Conservation (phyloP, 495 filamentous ascomycete genomes). For the Stereocaulon alpinum region DNA sequence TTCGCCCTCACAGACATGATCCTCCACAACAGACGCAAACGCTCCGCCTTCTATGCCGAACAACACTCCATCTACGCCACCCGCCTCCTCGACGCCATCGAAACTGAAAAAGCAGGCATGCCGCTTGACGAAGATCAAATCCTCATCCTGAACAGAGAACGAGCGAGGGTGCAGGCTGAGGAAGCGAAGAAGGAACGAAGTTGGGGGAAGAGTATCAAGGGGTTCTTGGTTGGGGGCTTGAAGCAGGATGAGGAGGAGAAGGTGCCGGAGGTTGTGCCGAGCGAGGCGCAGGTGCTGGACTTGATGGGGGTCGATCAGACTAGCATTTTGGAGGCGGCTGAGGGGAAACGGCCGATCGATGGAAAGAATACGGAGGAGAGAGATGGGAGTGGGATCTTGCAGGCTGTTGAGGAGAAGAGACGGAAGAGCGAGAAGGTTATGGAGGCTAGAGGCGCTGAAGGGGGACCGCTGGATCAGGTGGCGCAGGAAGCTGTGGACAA, state of each 20-base stretch:
- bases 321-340: conserved; percentile 1
- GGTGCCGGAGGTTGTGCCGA: conserved; percentile 26
- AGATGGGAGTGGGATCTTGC: neutral
- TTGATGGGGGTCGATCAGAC: conserved; percentile 12
- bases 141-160: conserved; percentile 49
- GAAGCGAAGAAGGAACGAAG: conserved; percentile 33
- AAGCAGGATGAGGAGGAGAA: conserved; percentile 31
- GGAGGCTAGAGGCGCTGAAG: conserved; percentile 6
- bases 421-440: conserved; percentile 10
- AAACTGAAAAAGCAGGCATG: conserved; percentile 45
- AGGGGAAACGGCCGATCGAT: neutral
- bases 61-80: conserved; percentile 51
- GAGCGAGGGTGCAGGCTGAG: conserved; percentile 38
- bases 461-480: conserved; percentile 20
- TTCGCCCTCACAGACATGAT: conserved; percentile 83
- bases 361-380: neutral
- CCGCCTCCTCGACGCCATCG: conserved; percentile 48
- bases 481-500: conserved; percentile 12
- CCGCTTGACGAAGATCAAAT: conserved; percentile 23
- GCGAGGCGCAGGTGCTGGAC: conserved; percentile 15
- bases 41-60: conserved; percentile 54
- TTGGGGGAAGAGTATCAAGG: conserved; percentile 28
- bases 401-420: conserved; percentile 7
- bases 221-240: conserved; percentile 37
- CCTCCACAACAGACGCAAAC: conserved; percentile 67